These are phyloP conservation scores for Candida ascalaphidarum DNA, from an alignment of 805 yeast species.

Conservation along the genomic window DNA sequence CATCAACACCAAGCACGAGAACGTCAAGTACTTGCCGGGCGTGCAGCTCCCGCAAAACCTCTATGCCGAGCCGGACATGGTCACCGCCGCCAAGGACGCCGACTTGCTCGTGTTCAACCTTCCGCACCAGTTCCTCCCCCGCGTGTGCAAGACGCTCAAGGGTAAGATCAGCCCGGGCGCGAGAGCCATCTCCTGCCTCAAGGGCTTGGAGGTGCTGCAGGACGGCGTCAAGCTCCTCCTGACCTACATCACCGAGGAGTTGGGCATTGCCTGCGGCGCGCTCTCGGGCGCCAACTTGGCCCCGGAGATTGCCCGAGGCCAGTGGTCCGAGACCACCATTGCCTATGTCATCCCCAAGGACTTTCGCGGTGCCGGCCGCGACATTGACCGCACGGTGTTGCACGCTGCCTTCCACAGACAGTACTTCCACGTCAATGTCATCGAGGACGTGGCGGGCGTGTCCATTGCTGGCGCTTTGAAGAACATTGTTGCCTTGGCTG, in stretches of 20 bases:
- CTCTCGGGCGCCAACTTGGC: constrained; percentile 43
- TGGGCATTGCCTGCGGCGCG: constrained; percentile 37
- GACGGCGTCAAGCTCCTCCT: constrained; percentile 37
- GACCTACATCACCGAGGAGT: constrained; percentile 33
- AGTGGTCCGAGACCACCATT: constrained; percentile 40
- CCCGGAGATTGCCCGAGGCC: constrained; percentile 36
- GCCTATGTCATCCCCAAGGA: constrained; percentile 33
- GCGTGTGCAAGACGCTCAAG: constrained; percentile 28
- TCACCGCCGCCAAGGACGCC: constrained; percentile 29
- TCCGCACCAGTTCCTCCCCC: constrained; percentile 38
- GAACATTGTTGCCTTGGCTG: constrained; percentile 38
- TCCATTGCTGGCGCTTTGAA: constrained; percentile 41
- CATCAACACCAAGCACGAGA: constrained; percentile 34
- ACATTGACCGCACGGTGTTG: constrained; percentile 30
- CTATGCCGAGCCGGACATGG: constrained; percentile 31
- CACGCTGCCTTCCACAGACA: constrained; percentile 38
- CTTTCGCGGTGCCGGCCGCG: constrained; percentile 32
- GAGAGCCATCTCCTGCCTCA: constrained; percentile 38
- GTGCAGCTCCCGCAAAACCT: constrained; percentile 33
- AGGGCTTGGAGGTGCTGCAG: constrained; percentile 37
- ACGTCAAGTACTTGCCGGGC: constrained; percentile 36
- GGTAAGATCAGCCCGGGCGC: constrained; percentile 29
- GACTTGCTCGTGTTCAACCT: constrained; percentile 37
- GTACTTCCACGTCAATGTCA: constrained; percentile 38
- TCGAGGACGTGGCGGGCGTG: constrained; percentile 37